Evolutionary conservation across 2,329 filamentous ascomycete species (phyloP).

Genomic region (Tricladium varicosporioides): DNA sequence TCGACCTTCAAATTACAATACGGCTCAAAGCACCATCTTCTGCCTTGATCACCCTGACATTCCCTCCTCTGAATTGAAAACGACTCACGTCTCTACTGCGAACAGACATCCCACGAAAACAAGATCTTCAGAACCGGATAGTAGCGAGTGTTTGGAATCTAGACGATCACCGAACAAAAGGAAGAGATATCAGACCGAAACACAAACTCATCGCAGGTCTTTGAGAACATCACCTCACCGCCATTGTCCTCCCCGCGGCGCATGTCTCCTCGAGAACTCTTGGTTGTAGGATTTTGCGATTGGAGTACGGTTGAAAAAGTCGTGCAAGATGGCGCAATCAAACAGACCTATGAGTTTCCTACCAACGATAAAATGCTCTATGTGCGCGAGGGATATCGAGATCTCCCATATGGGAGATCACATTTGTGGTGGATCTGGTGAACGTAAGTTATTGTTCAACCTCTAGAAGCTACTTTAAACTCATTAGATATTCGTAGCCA

Average conservation of each 20-base stretch:
- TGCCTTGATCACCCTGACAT: background rate
- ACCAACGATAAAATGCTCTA: constrained; percentile 85
- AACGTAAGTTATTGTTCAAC: constrained; percentile 36
- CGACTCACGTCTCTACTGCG: too few relatives aligned
- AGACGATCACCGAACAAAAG: background rate
- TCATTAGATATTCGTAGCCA: constrained; percentile 18
- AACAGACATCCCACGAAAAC: background rate
- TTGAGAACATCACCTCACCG: constrained; percentile 11
- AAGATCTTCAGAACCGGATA: background rate
- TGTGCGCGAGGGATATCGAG: constrained; percentile 73
- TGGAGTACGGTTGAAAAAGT: constrained; percentile 5
- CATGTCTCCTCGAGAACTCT: constrained; percentile 18
- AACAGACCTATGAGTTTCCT: constrained; percentile 61
- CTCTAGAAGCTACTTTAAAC: too few relatives aligned
- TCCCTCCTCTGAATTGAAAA: background rate
- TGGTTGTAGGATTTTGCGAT: constrained; percentile 7
- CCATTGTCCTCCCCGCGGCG: constrained; percentile 5
- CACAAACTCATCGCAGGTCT: background rate
- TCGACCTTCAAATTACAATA: constrained; percentile 1
- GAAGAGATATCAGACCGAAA: background rate
- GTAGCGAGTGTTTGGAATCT: background rate
- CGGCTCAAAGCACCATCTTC: too few relatives aligned
- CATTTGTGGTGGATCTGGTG: constrained; percentile 58
- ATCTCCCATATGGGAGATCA: constrained; percentile 87
- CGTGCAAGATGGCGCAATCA: constrained; percentile 33